These are phyloP conservation scores for Corniculantispora saksenae DNA, from an alignment of 2,329 filamentous ascomycete species.

Conservation along the genomic window DNA sequence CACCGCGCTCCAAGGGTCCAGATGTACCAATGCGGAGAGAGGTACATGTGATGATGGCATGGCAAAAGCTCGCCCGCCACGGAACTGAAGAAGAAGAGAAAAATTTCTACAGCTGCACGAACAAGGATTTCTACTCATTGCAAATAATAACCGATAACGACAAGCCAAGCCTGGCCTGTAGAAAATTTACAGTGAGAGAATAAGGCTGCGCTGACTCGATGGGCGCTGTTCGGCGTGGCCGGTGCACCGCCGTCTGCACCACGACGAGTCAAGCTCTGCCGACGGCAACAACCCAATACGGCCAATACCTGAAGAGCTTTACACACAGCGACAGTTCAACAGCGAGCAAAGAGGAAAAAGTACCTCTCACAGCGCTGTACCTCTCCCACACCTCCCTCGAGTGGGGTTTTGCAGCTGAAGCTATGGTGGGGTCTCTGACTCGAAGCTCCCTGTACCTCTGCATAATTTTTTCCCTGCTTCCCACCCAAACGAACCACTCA, in stretches of 20 bases:
- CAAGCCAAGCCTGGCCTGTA: background rate
- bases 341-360: background rate
- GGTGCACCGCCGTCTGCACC: slow-evolving; percentile 3
- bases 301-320: too few species aligned
- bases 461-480: slow-evolving; percentile 12
- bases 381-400: background rate
- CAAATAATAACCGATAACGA: background rate
- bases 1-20: background rate
- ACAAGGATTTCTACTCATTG: background rate
- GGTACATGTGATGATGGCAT: background rate
- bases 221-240: slow-evolving; percentile 13
- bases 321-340: too few species aligned
- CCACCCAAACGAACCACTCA: background rate
- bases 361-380: background rate
- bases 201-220: slow-evolving; percentile 13
- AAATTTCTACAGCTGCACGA: background rate
- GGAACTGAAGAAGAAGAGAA: background rate
- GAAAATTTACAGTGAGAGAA: background rate
- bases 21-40: background rate
- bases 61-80: background rate
- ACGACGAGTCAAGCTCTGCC: slow-evolving; percentile 14
- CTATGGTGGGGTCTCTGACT: slow-evolving; percentile 18
- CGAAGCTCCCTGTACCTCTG: slow-evolving; percentile 9
- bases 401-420: slow-evolving; percentile 15
- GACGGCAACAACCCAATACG: background rate